phyloP scores from a whole-genome alignment of 2,329 filamentous ascomycete genomes.

The Emydomyces testavorans region DNA sequence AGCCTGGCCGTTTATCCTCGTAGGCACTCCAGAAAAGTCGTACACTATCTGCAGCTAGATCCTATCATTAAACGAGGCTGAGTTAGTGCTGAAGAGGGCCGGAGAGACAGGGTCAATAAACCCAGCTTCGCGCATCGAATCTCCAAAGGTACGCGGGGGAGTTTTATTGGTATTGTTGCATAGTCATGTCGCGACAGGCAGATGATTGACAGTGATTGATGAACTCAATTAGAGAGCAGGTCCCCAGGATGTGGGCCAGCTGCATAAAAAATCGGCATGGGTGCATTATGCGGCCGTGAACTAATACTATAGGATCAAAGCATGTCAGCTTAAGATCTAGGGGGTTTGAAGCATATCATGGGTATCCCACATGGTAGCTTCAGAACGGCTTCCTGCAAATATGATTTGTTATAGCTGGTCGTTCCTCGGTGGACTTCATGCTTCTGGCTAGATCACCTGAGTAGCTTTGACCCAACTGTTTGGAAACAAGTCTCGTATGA shows the following conservation, averaged over 20 bases:
- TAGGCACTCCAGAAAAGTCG: background rate
- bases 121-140: constrained; percentile 10
- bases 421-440: constrained; percentile 12
- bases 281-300: constrained; percentile 4
- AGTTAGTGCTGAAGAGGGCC: background rate
- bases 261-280: constrained; percentile 5
- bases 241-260: constrained; percentile 7
- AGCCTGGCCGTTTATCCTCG: background rate
- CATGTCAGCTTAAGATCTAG: constrained; percentile 6
- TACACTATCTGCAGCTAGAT: background rate
- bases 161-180: background rate
- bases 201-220: background rate
- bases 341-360: background rate
- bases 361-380: constrained; percentile 10
- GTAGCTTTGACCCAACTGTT: constrained; percentile 26
- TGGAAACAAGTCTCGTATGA: constrained; percentile 18
- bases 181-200: background rate
- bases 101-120: background rate
- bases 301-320: background rate
- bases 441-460: constrained; percentile 29
- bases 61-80: constrained; percentile 4
- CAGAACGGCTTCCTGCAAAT: constrained; percentile 6
- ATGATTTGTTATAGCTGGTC: constrained; percentile 13
- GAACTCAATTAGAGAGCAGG: background rate
- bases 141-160: background rate